Conservation (phyloP, 768 basidiomycete species). For the Mycena filopes region DNA sequence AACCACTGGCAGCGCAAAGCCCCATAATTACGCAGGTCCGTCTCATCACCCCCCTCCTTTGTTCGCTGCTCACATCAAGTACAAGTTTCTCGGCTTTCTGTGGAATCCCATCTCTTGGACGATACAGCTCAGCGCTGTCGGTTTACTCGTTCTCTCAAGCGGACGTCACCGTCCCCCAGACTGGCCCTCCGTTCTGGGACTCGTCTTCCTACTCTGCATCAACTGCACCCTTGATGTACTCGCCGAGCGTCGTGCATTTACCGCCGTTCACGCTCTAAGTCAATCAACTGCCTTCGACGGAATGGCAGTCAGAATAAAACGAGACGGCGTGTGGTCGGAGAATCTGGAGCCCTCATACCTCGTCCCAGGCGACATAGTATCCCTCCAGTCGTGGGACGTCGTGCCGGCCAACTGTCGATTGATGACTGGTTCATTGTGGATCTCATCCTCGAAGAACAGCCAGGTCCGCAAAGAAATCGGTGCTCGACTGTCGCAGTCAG, state of each 20-base stretch:
- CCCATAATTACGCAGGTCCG: constrained; percentile 85
- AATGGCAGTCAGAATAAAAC: constrained; percentile 70
- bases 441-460: constrained; percentile 85
- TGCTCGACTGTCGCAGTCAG: constrained; percentile 97
- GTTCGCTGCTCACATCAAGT: background rate
- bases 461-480: constrained; percentile 74
- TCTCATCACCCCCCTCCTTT: background rate
- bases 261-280: constrained; percentile 73
- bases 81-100: constrained; percentile 92
- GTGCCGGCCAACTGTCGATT: constrained; percentile 98
- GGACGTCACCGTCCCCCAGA: constrained; percentile 87
- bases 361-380: constrained; percentile 94
- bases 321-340: constrained; percentile 85
- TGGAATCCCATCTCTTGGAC: constrained; percentile 99
- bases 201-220: constrained; percentile 86
- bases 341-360: constrained; percentile 85
- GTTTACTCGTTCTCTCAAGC: constrained; percentile 94
- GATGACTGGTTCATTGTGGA: constrained; percentile 83
- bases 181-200: constrained; percentile 97
- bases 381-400: constrained; percentile 98
- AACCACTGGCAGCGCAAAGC: constrained; percentile 81
- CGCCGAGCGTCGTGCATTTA: constrained; percentile 95
- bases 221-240: constrained; percentile 98
- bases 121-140: constrained; percentile 94
- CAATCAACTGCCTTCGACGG: background rate